Base-by-base conservation (phyloP, 163 green algal genomes). In the Scenedesmus sp. region DNA sequence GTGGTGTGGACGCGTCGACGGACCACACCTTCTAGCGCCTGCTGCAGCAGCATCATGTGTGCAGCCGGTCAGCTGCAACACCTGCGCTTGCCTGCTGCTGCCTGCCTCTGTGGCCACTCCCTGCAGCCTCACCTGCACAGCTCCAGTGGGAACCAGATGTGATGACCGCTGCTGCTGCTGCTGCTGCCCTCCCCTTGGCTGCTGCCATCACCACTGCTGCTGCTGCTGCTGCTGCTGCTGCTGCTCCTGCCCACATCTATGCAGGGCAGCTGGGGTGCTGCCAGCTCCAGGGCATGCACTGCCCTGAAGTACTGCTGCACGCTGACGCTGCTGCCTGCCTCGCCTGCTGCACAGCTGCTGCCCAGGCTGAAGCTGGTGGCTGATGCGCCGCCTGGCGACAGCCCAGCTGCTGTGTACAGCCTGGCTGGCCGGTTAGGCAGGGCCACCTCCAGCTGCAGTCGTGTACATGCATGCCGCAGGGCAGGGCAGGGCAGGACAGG, bases 51-150 rank as follows among this genome's bases (percentile, higher is more conserved):
- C 35, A 42, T 15, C 24, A 33, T 30, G 37, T 35, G 78, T 16
- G 42, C 78, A 51, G 7, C 2, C 78, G 37, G 9, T 22, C 51
- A 6, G 42, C 35, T 20, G 20, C 5, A 15, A 65, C 5, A 35
- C 79, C 42, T 42, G 16, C 22, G 20, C 1, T 44, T 59, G 43
- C 42, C 42, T 85, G 72, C 72, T 24, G 16, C 72, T 26, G 33
- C 22, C 4, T 40, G 65, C 37, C n/a, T 20, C 35, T 18, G 26
- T 49, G 81, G n/a, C n/a, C n/a, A n/a, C n/a, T 4, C 44, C 49
- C 82, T 33, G 44, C 37, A 86, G 15, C 44, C 72, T 26, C 78
- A 92, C 88, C 88, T 92, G 89, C 89, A 92, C 46, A 92, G 26
- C 83, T 92, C 89, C 40, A 86, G 20, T 33, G 89, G 89, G 49